Percentiles rank a stretch among this genome's conserved stretches.
These are phyloP conservation scores for Monosporascus sp. DNA, from an alignment of 2,329 filamentous ascomycete species.

Conservation along the genomic window DNA sequence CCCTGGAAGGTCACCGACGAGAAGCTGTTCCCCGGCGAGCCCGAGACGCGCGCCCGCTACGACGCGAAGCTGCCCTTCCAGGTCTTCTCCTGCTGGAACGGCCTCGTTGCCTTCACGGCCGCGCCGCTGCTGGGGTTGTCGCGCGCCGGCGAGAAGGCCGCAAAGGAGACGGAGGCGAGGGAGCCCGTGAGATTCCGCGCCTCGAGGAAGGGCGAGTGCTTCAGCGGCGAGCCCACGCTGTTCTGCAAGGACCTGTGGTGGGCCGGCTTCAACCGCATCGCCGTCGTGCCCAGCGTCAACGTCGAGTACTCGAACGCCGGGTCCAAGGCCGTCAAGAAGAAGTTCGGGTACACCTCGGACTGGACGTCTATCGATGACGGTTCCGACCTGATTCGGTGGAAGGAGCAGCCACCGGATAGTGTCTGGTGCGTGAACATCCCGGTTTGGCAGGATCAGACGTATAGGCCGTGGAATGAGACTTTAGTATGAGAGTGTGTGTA, in stretches of 20 bases:
- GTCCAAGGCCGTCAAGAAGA: conserved; percentile 38
- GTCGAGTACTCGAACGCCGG: conserved; percentile 46
- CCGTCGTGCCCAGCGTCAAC: conserved; percentile 50
- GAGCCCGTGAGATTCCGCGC: conserved; percentile 38
- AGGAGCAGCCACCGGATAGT: conserved; percentile 34
- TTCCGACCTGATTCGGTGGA: conserved; percentile 37
- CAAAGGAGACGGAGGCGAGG: conserved; percentile 14
- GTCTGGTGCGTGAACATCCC: conserved; percentile 41
- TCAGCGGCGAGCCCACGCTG: conserved; percentile 48
- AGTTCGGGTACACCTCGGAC: conserved; percentile 43
- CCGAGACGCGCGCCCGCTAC: conserved; percentile 28
- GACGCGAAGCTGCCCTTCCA: conserved; percentile 43
- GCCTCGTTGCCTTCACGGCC: conserved; percentile 43
- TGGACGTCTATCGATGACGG: conserved; percentile 26
- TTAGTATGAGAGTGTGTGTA: background rate
- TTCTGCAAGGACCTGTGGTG: conserved; percentile 55
- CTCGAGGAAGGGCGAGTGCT: conserved; percentile 39
- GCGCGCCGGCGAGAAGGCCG: background rate
- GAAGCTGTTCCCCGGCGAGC: conserved; percentile 49
- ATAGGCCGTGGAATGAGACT: conserved; percentile 35
- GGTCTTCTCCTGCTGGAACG: conserved; percentile 59
- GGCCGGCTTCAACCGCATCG: conserved; percentile 44
- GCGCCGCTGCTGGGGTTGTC: conserved; percentile 34
- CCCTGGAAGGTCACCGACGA: conserved; percentile 40
- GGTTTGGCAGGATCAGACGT: conserved; percentile 33